These are phyloP conservation scores for Penicillium arizonense DNA, from an alignment of 495 filamentous ascomycete genomes.

Conservation along the genomic window DNA sequence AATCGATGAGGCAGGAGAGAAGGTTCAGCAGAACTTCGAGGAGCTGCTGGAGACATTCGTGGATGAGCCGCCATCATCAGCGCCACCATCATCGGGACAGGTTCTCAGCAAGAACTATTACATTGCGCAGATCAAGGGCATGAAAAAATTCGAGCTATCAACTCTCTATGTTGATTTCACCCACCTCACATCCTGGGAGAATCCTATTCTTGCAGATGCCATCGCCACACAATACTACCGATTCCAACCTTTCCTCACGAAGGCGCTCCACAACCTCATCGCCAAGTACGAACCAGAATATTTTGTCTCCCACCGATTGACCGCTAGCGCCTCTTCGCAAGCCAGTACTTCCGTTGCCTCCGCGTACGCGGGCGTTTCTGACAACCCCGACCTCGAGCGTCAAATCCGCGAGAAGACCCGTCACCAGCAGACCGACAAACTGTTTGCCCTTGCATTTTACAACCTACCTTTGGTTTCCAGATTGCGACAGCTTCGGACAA, in stretches of 20 bases:
- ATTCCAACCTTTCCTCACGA: conserved; percentile 88
- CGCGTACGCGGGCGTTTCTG: conserved; percentile 63
- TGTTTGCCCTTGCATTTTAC: conserved; percentile 95
- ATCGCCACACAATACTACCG: conserved; percentile 91
- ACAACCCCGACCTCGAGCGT: conserved; percentile 41
- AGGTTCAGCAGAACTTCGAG: conserved; percentile 82
- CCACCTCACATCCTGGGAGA: conserved; percentile 69
- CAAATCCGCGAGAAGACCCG: conserved; percentile 59
- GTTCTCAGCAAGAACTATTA: conserved; percentile 90
- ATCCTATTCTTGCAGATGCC: conserved; percentile 75
- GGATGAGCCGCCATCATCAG: conserved; percentile 73
- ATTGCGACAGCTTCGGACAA: conserved; percentile 82
- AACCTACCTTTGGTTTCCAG: conserved; percentile 93
- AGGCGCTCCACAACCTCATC: conserved; percentile 88
- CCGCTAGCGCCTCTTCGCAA: conserved; percentile 58
- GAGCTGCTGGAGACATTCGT: conserved; percentile 82
- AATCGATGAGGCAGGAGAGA: conserved; percentile 83
- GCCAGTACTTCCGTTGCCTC: conserved; percentile 66
- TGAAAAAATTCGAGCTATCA: conserved; percentile 81
- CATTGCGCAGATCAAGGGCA: conserved; percentile 89
- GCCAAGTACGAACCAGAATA: conserved; percentile 93
- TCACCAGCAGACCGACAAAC: conserved; percentile 95
- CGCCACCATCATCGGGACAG: conserved; percentile 70
- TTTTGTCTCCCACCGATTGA: conserved; percentile 84
- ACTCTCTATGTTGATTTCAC: conserved; percentile 97